A percentile compares a stretch with the other conserved stretches of the same genome.
phyloP scores from a whole-genome alignment of 1,139 yeast genomes.

The Magnusiomyces tetraspermus region DNA sequence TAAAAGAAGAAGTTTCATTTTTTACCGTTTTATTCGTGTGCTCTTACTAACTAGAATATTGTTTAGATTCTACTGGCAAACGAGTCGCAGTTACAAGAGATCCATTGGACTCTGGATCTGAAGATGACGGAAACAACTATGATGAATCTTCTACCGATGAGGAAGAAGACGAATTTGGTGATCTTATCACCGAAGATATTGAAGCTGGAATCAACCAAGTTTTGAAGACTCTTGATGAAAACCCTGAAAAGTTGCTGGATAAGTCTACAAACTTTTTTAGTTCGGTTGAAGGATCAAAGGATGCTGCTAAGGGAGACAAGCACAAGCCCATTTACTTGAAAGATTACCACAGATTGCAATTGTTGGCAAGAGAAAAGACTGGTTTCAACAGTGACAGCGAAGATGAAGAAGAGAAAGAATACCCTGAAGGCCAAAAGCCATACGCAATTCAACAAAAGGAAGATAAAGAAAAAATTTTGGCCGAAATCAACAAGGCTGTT shows the following conservation, averaged over 20 bases:
- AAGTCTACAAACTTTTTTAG: conserved; percentile 61
- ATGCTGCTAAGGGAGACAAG: conserved; percentile 17
- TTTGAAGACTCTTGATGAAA: conserved; percentile 54
- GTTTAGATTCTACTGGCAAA: not conserved
- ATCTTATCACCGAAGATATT: conserved; percentile 73
- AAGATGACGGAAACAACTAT: not conserved
- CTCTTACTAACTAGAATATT: not conserved
- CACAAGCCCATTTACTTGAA: conserved; percentile 78
- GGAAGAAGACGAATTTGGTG: conserved; percentile 91
- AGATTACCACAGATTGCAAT: conserved; percentile 82
- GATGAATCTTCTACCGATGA: conserved; percentile 41
- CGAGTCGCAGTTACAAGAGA: not conserved
- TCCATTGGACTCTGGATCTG: not conserved
- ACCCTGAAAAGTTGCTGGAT: conserved; percentile 50
- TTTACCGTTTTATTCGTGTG: not conserved
- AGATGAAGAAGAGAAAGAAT: conserved; percentile 36
- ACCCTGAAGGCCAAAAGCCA: conserved; percentile 43
- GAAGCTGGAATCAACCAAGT: conserved; percentile 73
- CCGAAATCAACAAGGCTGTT: conserved; percentile 61
- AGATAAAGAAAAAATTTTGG: conserved; percentile 59
- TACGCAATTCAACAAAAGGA: conserved; percentile 68
- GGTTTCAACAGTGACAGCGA: conserved; percentile 36
- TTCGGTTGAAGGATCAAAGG: conserved; percentile 28
- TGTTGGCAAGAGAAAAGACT: conserved; percentile 45
- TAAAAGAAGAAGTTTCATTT: not conserved